A percentile compares a stretch with the other conserved stretches of the same genome.
phyloP scores from a whole-genome alignment of 2,329 filamentous ascomycete species.

The Trichoderma cornu-damae region DNA sequence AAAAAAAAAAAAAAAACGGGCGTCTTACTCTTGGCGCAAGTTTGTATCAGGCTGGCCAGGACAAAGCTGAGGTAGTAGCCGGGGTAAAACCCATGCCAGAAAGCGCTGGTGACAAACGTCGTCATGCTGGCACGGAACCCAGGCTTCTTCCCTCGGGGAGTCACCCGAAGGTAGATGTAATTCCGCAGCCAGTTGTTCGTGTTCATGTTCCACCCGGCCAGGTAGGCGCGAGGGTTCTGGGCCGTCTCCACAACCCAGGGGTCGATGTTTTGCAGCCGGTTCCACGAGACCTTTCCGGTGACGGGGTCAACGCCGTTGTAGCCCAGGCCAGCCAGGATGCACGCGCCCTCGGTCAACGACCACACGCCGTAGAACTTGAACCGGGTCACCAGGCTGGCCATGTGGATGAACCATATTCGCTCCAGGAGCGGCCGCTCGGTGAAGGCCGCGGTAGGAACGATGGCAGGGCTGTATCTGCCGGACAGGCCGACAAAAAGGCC shows the following conservation, averaged over 20 bases:
- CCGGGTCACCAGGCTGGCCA: slow-evolving; percentile 74
- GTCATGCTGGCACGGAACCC: slow-evolving; percentile 92
- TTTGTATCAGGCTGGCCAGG: slow-evolving; percentile 86
- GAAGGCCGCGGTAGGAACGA: slow-evolving; percentile 62
- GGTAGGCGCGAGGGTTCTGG: slow-evolving; percentile 87
- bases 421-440: slow-evolving; percentile 62
- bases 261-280: slow-evolving; percentile 83
- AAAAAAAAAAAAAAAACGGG: slow-evolving; percentile 22
- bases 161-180: slow-evolving; percentile 92
- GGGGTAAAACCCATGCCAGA: slow-evolving; percentile 98
- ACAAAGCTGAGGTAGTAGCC: slow-evolving; percentile 93
- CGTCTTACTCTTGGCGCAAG: slow-evolving; percentile 79
- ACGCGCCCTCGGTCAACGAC: slow-evolving; percentile 87
- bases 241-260: slow-evolving; percentile 81
- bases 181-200: slow-evolving; percentile 96
- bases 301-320: slow-evolving; percentile 87
- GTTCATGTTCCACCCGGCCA: slow-evolving; percentile 97
- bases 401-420: slow-evolving; percentile 74
- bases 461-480: slow-evolving; percentile 57
- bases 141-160: slow-evolving; percentile 90
- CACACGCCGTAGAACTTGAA: slow-evolving; percentile 97
- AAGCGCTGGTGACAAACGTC: slow-evolving; percentile 88
- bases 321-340: slow-evolving; percentile 86
- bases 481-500: slow-evolving; percentile 69
- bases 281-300: slow-evolving; percentile 80